Evolutionary conservation across 2,329 filamentous ascomycete genomes (phyloP).

Genomic region (Xylaria arbuscula): DNA sequence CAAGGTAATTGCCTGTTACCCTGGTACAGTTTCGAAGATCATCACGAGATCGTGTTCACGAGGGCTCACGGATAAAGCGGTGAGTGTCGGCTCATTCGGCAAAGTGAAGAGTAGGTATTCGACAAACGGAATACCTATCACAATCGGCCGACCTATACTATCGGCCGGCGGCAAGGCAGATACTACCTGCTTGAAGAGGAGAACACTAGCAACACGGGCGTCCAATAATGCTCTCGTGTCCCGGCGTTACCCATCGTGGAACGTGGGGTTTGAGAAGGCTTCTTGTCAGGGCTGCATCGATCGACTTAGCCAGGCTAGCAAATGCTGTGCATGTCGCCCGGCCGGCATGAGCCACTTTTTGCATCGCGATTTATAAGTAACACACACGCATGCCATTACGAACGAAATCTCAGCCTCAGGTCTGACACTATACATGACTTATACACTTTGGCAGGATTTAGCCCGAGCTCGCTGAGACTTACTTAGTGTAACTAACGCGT

Average conservation of each 20-base stretch:
- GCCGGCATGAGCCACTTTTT: constrained; percentile 26
- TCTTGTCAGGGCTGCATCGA: constrained; percentile 22
- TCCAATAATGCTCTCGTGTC: neutral
- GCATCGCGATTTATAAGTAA: constrained; percentile 8
- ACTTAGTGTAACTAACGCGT: constrained; percentile 7
- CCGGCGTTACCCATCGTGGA: neutral
- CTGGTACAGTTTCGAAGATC: neutral
- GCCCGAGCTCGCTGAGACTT: constrained; percentile 14
- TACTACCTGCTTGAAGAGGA: neutral
- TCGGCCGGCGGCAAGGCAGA: neutral
- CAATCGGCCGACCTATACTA: neutral
- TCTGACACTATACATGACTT: neutral
- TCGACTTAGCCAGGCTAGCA: constrained; percentile 8
- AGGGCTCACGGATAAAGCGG: constrained; percentile 14
- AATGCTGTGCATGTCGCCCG: constrained; percentile 23
- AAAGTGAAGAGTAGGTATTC: constrained; percentile 3
- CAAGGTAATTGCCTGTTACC: constrained; percentile 1
- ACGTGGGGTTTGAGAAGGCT: constrained; percentile 10
- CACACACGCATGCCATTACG: neutral
- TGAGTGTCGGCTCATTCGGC: constrained; percentile 20
- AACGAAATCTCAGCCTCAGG: constrained; percentile 29
- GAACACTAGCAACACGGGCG: neutral
- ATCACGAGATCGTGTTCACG: constrained; percentile 11
- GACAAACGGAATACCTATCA: neutral
- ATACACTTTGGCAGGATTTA: neutral